A percentile compares a stretch with the other conserved stretches of the same genome.
phyloP scores from a whole-genome alignment of 1,284 basidiomycete genomes.

The Ganoderma boninense region DNA sequence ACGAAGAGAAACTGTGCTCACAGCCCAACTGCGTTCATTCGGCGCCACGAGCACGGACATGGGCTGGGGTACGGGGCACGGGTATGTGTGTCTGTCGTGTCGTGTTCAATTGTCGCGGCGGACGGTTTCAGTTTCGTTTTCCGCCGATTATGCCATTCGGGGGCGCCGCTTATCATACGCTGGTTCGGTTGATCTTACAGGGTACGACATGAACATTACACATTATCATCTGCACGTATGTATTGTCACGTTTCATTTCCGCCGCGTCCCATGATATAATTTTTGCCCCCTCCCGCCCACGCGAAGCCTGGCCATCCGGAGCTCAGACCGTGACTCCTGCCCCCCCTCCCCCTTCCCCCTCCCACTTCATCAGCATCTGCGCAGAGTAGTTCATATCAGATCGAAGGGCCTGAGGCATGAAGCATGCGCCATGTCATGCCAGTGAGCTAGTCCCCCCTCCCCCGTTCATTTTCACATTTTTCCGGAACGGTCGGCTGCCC shows the following conservation, averaged over 20 bases:
- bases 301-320: neutral
- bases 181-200: neutral
- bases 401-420: neutral
- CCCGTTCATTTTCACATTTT: neutral
- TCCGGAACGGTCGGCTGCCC: neutral
- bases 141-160: constrained; percentile 1
- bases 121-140: neutral
- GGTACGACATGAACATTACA: neutral
- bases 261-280: constrained; percentile 2
- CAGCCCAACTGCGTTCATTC: neutral
- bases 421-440: neutral
- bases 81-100: neutral
- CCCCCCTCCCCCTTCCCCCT: no score
- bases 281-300: neutral
- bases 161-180: neutral
- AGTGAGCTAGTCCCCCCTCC: neutral
- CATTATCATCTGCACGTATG: neutral
- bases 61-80: neutral
- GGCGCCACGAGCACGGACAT: neutral
- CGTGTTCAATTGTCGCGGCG: neutral
- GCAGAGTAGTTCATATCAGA: neutral
- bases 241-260: neutral
- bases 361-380: neutral
- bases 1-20: neutral
- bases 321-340: neutral